Evolutionary conservation across 1,284 basidiomycete genomes (phyloP), one percentile per base, ranked within the genome.

Genomic region (Phylloboletellus chloephorus): DNA sequence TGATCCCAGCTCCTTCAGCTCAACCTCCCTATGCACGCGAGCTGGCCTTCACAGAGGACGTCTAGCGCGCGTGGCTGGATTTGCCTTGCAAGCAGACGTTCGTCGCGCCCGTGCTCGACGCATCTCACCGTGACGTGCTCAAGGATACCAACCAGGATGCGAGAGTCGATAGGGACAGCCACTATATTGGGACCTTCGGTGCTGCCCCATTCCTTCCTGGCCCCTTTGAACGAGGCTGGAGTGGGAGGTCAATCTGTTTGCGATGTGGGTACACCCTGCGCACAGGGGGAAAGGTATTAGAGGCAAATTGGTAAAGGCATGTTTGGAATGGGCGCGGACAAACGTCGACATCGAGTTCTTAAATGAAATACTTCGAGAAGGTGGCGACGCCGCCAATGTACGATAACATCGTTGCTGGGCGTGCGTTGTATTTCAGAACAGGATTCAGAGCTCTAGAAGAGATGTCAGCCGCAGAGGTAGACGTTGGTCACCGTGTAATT

Each of bases 231-330:
- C 13, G 44, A 42, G 26, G 48, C 44, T 2, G 51, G 52, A 2
- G 22, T 48, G 16, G 39, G 41, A 3, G 44, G 26, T 6, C 45
- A 54, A 16, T 52, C 24, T 71, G 9, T 57, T 47, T 23, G 64
- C 52, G 12, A 58, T 67, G 57, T 68, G 65, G 67, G 60, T 68
- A 12, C 53, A 57, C 31, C 61, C 61, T 15, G 55, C 57, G 2
- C 59, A 63, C 33, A 52, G 68, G 33, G 51, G 63, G 4, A 58
- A 51, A 24, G 56, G 63, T 7, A 36, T 68, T 6, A 68, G 59
- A 37, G 26, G 39, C 19, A 41, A 38, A 20, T 43, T 60, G 15
- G 31, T 49, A 7, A 43, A 36, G 16, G 47, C 38, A 10, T 58
- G 55, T 28, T 31, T 61, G 30, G 48, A 50, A 24, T 62, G 53